These are phyloP conservation scores for Yamadazyma atlantica DNA, from an alignment of 1,139 yeast species.

Conservation along the genomic window DNA sequence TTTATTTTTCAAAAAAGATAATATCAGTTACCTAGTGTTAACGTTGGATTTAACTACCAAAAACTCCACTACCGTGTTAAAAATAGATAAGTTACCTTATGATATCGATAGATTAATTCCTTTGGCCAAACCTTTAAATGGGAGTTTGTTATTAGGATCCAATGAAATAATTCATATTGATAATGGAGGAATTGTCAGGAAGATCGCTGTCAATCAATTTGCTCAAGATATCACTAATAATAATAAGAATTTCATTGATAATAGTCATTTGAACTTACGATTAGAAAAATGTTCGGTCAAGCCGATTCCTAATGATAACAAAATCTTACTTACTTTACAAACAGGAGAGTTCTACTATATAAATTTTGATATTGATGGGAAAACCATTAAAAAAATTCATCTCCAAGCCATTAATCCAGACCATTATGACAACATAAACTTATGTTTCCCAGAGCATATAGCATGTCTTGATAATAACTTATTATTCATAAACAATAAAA, in stretches of 20 bases:
- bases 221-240: constrained; percentile 52
- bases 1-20: constrained; percentile 61
- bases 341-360: constrained; percentile 53
- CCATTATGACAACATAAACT: constrained; percentile 20
- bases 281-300: constrained; percentile 58
- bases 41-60: constrained; percentile 66
- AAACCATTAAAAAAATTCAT: constrained; percentile 37
- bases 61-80: constrained; percentile 66
- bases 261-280: constrained; percentile 49
- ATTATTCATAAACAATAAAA: constrained; percentile 34
- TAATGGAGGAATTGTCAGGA: constrained; percentile 71
- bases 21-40: constrained; percentile 57
- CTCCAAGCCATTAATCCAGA: constrained; percentile 28
- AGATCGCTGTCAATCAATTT: constrained; percentile 64
- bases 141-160: constrained; percentile 70
- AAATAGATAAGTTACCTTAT: constrained; percentile 67
- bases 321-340: constrained; percentile 52
- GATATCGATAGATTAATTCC: constrained; percentile 69
- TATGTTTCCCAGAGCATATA: constrained; percentile 33
- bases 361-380: constrained; percentile 52
- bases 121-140: constrained; percentile 66
- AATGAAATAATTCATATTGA: constrained; percentile 81
- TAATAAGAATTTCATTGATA: constrained; percentile 50
- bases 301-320: constrained; percentile 48
- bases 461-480: constrained; percentile 37